These are phyloP conservation scores for Pseudomassariella vexata DNA, from an alignment of 2,329 filamentous ascomycete genomes.

Conservation along the genomic window DNA sequence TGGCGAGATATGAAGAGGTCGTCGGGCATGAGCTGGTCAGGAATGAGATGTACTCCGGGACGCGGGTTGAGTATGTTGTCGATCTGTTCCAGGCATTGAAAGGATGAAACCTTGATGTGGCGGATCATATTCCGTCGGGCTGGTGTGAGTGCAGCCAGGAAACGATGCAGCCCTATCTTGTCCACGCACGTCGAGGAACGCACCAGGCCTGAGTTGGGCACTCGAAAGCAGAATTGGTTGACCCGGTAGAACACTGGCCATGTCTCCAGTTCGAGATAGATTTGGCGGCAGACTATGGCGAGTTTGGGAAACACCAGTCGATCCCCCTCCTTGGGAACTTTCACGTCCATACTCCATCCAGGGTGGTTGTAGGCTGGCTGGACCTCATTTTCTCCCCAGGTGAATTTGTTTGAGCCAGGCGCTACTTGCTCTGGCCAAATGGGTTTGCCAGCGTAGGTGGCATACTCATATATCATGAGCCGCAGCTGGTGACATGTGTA, in stretches of 20 bases:
- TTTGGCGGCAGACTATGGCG: slow-evolving; percentile 4
- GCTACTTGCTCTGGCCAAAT: slow-evolving; percentile 5
- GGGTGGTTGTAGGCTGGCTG: no score
- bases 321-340: slow-evolving; percentile 1
- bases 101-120: slow-evolving; percentile 3
- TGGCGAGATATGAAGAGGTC: no score
- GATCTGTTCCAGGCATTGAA: no score
- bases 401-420: slow-evolving; percentile 8
- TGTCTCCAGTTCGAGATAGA: slow-evolving; percentile 6
- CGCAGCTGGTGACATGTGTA: slow-evolving; percentile 6
- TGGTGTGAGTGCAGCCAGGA: slow-evolving; percentile 7
- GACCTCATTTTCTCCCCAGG: slow-evolving; percentile 2
- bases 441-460: slow-evolving; percentile 3
- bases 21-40: no score
- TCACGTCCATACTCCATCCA: slow-evolving; percentile 1
- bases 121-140: slow-evolving; percentile 7
- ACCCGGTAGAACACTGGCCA: slow-evolving; percentile 8
- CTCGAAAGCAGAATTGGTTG: slow-evolving; percentile 6
- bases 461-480: slow-evolving; percentile 8
- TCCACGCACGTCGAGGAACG: no score
- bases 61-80: no score
- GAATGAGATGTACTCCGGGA: no score
- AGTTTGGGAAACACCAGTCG: no score
- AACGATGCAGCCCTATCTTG: no score
- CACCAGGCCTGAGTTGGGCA: no score